Evolutionary conservation across 2,329 filamentous ascomycete genomes (phyloP).

Genomic region (Claviceps sp.): DNA sequence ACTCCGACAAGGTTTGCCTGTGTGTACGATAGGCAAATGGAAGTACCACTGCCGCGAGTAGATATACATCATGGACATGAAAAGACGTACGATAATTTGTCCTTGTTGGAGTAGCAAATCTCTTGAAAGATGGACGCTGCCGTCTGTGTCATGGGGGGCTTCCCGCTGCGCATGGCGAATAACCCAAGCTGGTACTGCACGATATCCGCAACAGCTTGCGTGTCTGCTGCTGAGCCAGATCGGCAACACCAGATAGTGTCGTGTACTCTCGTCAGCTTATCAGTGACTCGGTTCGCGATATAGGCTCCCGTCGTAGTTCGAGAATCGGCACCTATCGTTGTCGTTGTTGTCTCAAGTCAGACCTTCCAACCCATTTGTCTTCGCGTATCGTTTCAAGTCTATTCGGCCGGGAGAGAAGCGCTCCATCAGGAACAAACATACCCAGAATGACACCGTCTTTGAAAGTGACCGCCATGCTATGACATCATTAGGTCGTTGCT

Average conservation of each 20-base stretch:
- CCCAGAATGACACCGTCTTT: constrained; percentile 93
- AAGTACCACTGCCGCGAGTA: neutral
- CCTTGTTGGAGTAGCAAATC: constrained; percentile 96
- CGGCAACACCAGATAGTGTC: constrained; percentile 99
- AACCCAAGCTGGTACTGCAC: constrained; percentile 92
- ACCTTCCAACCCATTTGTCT: neutral
- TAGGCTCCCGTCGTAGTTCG: constrained; percentile 95
- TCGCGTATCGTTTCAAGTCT: neutral
- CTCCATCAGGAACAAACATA: constrained; percentile 20
- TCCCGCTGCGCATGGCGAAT: constrained; percentile 81
- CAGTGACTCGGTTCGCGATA: constrained; percentile 97
- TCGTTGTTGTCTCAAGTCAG: constrained; percentile 7
- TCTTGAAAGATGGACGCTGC: constrained; percentile 96
- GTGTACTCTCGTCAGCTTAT: constrained; percentile 96
- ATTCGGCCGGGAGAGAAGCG: too few relatives aligned
- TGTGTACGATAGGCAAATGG: neutral
- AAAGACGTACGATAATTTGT: constrained; percentile 60
- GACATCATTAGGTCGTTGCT: constrained; percentile 14
- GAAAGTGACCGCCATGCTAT: constrained; percentile 93
- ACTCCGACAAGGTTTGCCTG: neutral
- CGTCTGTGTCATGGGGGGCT: constrained; percentile 84
- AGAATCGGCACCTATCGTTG: constrained; percentile 64
- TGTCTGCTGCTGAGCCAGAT: constrained; percentile 93
- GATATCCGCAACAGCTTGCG: constrained; percentile 94
- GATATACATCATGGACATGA: neutral